phyloP scores from a whole-genome alignment of 139 green algal genomes.

The Tetradesmus lagerheimii region DNA sequence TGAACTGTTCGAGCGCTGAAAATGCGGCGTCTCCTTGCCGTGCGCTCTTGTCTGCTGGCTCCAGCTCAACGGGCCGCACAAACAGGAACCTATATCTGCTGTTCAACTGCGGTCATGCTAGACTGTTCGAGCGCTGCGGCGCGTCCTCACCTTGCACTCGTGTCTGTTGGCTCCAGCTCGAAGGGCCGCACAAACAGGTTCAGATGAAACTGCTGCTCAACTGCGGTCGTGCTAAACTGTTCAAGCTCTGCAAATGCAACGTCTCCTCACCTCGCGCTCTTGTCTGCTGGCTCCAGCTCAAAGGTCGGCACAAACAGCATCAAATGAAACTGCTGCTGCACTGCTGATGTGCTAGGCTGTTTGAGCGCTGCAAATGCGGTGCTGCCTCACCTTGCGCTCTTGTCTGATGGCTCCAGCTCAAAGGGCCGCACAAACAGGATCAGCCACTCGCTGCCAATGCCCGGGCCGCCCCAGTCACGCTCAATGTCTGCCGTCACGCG shows the following conservation, averaged over 20 bases:
- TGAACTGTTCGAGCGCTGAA: too few relatives aligned
- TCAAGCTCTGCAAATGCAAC: too few relatives aligned
- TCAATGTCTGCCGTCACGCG: slow-evolving; percentile 70
- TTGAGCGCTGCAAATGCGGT: too few relatives aligned
- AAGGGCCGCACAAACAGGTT: background rate
- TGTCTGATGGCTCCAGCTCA: slow-evolving; percentile 60
- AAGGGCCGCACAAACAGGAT: slow-evolving; percentile 78
- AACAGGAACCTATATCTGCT: too few relatives aligned
- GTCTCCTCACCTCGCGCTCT: background rate
- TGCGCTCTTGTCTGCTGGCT: background rate
- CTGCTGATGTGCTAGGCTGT: background rate
- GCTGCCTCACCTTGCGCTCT: slow-evolving; percentile 36
- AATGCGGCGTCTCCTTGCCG: background rate
- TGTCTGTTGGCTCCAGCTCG: background rate
- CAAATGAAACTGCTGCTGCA: background rate
- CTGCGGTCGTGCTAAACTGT: too few relatives aligned
- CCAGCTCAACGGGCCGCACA: background rate
- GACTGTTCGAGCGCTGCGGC: too few relatives aligned
- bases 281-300: background rate
- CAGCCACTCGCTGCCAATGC: slow-evolving; percentile 45
- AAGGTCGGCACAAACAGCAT: background rate
- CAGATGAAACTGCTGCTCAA: too few relatives aligned
- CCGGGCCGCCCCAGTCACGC: slow-evolving; percentile 57
- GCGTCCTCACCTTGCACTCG: background rate
- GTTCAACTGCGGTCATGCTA: background rate